Evolutionary conservation across 805 yeast species (phyloP).

Genomic region (Wickerhamomyces bovis): DNA sequence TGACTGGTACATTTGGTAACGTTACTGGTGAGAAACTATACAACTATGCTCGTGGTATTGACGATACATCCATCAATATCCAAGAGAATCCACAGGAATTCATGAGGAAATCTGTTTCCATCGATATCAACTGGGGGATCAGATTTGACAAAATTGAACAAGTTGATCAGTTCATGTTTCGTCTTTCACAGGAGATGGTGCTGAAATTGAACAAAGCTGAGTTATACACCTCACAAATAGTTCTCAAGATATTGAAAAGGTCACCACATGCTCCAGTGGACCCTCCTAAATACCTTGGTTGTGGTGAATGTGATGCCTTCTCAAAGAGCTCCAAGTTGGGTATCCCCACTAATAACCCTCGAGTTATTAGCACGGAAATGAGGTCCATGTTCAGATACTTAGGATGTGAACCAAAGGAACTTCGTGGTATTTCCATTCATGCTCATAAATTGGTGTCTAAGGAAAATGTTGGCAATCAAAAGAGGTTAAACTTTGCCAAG

Average conservation of each 20-base stretch:
- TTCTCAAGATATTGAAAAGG: conserved; percentile 60
- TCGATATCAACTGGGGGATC: conserved; percentile 90
- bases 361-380: conserved; percentile 54
- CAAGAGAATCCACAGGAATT: conserved; percentile 41
- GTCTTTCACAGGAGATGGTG: conserved; percentile 54
- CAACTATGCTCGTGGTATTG: conserved; percentile 61
- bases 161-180: conserved; percentile 55
- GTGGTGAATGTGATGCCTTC: conserved; percentile 69
- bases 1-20: conserved; percentile 52
- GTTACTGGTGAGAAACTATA: conserved; percentile 64
- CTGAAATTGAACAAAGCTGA: conserved; percentile 42
- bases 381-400: conserved; percentile 50
- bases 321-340: conserved; percentile 58
- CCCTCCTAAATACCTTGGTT: conserved; percentile 77
- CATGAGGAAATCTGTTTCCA: conserved; percentile 70
- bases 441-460: conserved; percentile 48
- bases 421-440: conserved; percentile 76
- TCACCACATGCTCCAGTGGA: conserved; percentile 62
- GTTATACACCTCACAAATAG: conserved; percentile 49
- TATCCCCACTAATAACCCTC: conserved; percentile 51
- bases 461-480: conserved; percentile 24
- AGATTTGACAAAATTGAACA: conserved; percentile 58
- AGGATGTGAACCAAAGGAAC: conserved; percentile 55
- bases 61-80: conserved; percentile 54
- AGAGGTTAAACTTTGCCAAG: conserved; percentile 29